These are phyloP conservation scores for Plasmopara halstedii DNA, from an alignment of 352 stramenopile genomes.

Conservation along the genomic window DNA sequence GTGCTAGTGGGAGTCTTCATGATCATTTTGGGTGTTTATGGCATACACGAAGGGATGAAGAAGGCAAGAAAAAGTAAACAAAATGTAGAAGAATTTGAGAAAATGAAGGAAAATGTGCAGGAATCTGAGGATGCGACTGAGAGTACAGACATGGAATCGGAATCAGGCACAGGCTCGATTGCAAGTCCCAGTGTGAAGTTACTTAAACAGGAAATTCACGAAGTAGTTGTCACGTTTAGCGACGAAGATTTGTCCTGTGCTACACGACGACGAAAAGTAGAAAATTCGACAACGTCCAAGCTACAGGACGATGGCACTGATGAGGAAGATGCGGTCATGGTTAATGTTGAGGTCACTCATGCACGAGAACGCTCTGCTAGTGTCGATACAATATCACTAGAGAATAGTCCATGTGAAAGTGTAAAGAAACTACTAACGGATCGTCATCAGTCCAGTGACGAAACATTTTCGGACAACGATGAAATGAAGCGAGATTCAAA, in stretches of 20 bases:
- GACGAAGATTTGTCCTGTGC: constrained; percentile 18
- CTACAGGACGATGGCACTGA: not conserved
- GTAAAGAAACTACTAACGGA: constrained; percentile 39
- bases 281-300: constrained; percentile 6
- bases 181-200: constrained; percentile 13
- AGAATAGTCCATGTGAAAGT: constrained; percentile 49
- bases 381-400: constrained; percentile 27
- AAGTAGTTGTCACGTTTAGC: constrained; percentile 12
- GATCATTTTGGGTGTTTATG: constrained; percentile 54
- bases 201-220: constrained; percentile 8
- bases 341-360: constrained; percentile 10
- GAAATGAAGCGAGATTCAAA: constrained; percentile 14
- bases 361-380: constrained; percentile 9
- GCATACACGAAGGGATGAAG: constrained; percentile 53
- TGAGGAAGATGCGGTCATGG: constrained; percentile 10
- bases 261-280: constrained; percentile 16
- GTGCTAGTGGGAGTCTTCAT: constrained; percentile 61
- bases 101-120: not conserved
- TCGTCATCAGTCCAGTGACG: constrained; percentile 13
- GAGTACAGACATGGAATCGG: constrained; percentile 33
- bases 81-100: not conserved
- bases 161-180: constrained; percentile 29
- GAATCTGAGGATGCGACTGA: constrained; percentile 15
- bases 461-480: constrained; percentile 12
- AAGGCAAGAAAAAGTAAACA: constrained; percentile 27